Conservation (phyloP, 2,329 filamentous ascomycete genomes). For the Diaporthe sp. region DNA sequence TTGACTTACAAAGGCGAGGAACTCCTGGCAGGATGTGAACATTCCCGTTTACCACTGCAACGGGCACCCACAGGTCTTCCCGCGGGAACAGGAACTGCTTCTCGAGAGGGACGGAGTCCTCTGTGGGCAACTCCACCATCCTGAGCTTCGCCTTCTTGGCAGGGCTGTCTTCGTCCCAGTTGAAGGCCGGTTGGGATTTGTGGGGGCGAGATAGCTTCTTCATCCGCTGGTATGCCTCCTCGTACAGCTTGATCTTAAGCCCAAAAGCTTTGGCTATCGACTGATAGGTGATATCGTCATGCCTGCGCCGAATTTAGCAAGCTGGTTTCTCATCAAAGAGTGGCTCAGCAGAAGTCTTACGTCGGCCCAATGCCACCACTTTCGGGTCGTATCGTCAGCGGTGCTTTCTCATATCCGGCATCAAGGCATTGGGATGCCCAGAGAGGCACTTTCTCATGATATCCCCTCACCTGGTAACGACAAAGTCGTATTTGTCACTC, state of each 20-base stretch:
- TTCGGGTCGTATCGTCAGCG: conserved; percentile 37
- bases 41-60: conserved; percentile 91
- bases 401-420: background rate
- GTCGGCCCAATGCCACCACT: conserved; percentile 95
- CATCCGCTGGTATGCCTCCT: conserved; percentile 85
- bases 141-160: conserved; percentile 84
- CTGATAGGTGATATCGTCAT: conserved; percentile 97
- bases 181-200: conserved; percentile 79
- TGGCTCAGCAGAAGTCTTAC: conserved; percentile 61
- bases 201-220: conserved; percentile 81
- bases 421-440: background rate
- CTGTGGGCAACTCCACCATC: conserved; percentile 90
- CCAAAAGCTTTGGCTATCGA: conserved; percentile 92
- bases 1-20: conserved; percentile 76
- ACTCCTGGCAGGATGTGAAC: conserved; percentile 94
- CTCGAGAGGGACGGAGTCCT: conserved; percentile 72
- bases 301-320: conserved; percentile 62
- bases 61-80: conserved; percentile 91
- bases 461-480: conserved; percentile 78
- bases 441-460: background rate
- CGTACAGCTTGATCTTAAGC: conserved; percentile 81
- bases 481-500: conserved; percentile 91
- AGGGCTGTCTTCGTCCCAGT: conserved; percentile 86
- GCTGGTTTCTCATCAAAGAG: background rate
- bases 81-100: conserved; percentile 84